phyloP scores from a whole-genome alignment of 2,329 filamentous ascomycete species.

The Fulvia fulva region DNA sequence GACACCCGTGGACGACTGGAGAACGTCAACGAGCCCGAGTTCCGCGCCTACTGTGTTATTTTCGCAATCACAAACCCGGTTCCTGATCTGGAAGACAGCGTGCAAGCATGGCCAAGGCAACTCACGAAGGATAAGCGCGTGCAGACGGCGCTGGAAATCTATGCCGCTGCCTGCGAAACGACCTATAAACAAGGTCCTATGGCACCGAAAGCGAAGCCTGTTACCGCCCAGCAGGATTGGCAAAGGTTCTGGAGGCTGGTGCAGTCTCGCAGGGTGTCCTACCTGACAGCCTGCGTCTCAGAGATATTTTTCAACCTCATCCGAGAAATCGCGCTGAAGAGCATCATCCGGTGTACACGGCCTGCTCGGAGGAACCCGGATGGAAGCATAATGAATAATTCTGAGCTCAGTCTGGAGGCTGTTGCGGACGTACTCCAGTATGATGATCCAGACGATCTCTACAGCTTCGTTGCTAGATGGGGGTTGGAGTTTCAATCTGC shows the following conservation, averaged over 20 bases:
- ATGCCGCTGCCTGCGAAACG: slow-evolving; percentile 53
- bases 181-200: slow-evolving; percentile 51
- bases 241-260: slow-evolving; percentile 56
- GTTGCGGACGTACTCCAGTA: slow-evolving; percentile 52
- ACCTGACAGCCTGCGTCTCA: slow-evolving; percentile 61
- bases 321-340: slow-evolving; percentile 52
- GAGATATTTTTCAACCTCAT: slow-evolving; percentile 60
- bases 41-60: slow-evolving; percentile 59
- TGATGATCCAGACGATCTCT: slow-evolving; percentile 52
- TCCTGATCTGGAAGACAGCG: slow-evolving; percentile 55
- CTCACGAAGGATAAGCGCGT: slow-evolving; percentile 52
- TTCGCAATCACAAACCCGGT: slow-evolving; percentile 49
- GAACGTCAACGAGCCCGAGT: slow-evolving; percentile 60
- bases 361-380: slow-evolving; percentile 2
- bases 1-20: slow-evolving; percentile 48
- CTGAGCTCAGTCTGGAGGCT: slow-evolving; percentile 55
- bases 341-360: slow-evolving; percentile 28
- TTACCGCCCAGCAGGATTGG: slow-evolving; percentile 57
- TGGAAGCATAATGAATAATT: slow-evolving; percentile 35
- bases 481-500: slow-evolving; percentile 48
- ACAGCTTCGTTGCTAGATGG: slow-evolving; percentile 52
- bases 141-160: slow-evolving; percentile 54
- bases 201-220: slow-evolving; percentile 31
- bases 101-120: slow-evolving; percentile 52
- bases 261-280: slow-evolving; percentile 53